Base-by-base conservation (phyloP, 2,329 filamentous ascomycete species). In the Fusarium compactum region DNA sequence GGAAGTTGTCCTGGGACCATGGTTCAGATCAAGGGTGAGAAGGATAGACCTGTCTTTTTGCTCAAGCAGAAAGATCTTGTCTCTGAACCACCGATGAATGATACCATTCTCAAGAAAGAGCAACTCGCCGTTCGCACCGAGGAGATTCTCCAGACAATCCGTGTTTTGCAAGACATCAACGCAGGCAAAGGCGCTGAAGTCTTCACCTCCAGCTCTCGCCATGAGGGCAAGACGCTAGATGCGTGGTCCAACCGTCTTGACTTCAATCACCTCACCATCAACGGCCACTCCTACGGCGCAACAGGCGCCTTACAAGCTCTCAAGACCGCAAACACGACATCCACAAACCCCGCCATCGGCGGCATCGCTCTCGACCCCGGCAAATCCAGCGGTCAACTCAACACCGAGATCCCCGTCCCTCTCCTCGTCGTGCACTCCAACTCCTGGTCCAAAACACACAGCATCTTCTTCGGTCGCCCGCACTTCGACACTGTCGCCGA, bases 331-430 rank as follows among this genome's bases (percentile, higher is more conserved):
- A 70, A 75, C 41, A 67, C 65, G 5, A 69, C 67, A 7, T 70
- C 53, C 64, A 67, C 48, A 60, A 81, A 63, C 71, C 74, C 58
- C 0, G 85, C 90, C 65, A 82, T 84, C 2, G 89, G 86, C 5
- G 89, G 83, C 22, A 85, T 92, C 64, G 83, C 88, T 52, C 83
- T 92, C 30, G 90, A 92, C 76, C 90, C 90, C 0, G 90, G 90
- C 55, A 92, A 92, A 77, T 80, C 81, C 3, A 89, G 86, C 66
- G 90, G 90, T 1, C 86, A 82, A 0, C 81, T 92, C 14, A 91
- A 91, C 78, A 76, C 82, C 62, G 83, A 90, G 43, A 82, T 91
- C 65, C 73, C 82, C 30, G 86, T 90, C 2, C 89, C 90, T 2
- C 76, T 89, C 4, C 78, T 91, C 48, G 81, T 92, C 29, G 81